phyloP scores from a whole-genome alignment of 2,329 filamentous ascomycete species.

The Emergomyces orientalis region DNA sequence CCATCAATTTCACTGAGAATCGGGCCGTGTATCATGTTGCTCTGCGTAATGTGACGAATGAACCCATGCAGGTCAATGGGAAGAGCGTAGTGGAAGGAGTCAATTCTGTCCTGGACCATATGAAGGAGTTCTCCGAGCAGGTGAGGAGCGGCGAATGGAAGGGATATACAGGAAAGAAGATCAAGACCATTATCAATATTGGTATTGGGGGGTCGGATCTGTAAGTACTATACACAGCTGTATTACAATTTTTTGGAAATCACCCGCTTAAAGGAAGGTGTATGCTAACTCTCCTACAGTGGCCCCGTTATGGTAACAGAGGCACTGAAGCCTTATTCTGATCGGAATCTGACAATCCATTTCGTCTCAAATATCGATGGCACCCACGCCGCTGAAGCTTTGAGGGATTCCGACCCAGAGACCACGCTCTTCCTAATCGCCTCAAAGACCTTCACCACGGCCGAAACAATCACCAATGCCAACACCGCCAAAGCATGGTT shows the following conservation, averaged over 20 bases:
- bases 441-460: conserved; percentile 98
- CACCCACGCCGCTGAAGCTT: conserved; percentile 91
- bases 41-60: conserved; percentile 78
- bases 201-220: conserved; percentile 97
- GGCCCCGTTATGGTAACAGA: conserved; percentile 99
- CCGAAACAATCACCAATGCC: conserved; percentile 93
- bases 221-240: conserved; percentile 46
- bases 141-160: conserved; percentile 94
- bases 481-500: conserved; percentile 98
- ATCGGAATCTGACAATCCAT: conserved; percentile 77
- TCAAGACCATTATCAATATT: conserved; percentile 93
- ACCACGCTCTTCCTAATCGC: conserved; percentile 98
- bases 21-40: conserved; percentile 94
- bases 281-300: conserved; percentile 36
- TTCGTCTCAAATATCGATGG: conserved; percentile 99
- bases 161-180: conserved; percentile 93
- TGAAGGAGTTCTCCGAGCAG: conserved; percentile 96
- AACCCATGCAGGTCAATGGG: conserved; percentile 75
- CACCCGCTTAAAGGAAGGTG: neutral
- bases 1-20: conserved; percentile 99
- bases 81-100: conserved; percentile 90
- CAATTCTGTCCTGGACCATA: conserved; percentile 84
- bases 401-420: conserved; percentile 82
- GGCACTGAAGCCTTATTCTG: conserved; percentile 88
- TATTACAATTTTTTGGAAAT: neutral